Evolutionary conservation across 805 yeast species (phyloP), one percentile per base, ranked within the genome.

Genomic region (Saccharomycopsis javanensis): DNA sequence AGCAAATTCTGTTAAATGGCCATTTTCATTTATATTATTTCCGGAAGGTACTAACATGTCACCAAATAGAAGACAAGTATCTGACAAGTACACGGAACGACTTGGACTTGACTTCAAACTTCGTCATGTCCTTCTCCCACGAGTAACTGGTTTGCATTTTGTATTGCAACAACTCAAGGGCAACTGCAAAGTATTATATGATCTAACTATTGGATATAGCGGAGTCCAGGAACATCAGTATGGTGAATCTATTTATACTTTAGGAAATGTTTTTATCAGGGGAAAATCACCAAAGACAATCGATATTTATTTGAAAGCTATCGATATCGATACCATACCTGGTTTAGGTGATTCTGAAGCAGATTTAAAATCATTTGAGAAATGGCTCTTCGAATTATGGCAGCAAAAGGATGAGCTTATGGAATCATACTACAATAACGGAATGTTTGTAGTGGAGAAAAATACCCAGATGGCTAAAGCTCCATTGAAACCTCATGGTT

Each of bases 31-130:
- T 51, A 71, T 91, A 23, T 69, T 94, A 28, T 94, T 86, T 71
- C 99, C 99, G 1, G 99, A 94, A 69, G 99, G 99, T 4, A 94
- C 99, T 0, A 94, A 89, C 58, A 71, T 86, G 56, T 83, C 94
- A 38, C 75, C 75, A 4, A 77, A 80, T 59, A 88, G 96, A 1
- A 75, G 80, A 52, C 71, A 64, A 2, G 79, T 79, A 58, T 81
- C 91, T 7, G 74, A 73, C 16, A 73, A 67, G 6, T 94, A 74
- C 69, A 85, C 89, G 20, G 70, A 68, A 5, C 79, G 82, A 61
- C 66, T 75, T 25, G 76, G 75, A 4, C 72, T 72, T 35, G 75
- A 79, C 6, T 42, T 42, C 28, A 72, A 76, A 1, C 74, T 84
- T 62, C 74, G 77, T 45, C 83, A 88, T 67, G 81, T 87, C 13